Percentiles rank a stretch among this genome's conserved stretches.
These are phyloP conservation scores for Xerocomus amazonicus DNA, from an alignment of 1,284 basidiomycete species.

Conservation along the genomic window DNA sequence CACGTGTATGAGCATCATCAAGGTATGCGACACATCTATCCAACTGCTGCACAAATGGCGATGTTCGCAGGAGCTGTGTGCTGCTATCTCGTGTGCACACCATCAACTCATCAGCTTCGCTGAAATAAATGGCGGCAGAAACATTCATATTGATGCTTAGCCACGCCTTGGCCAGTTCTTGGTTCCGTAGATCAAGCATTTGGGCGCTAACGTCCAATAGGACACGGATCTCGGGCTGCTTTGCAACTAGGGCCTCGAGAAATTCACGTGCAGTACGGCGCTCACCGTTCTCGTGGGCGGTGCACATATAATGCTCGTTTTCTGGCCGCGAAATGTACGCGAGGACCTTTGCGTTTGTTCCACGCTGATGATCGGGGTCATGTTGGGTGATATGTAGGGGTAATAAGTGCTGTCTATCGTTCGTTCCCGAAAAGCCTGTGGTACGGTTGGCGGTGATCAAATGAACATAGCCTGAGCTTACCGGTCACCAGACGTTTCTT, in stretches of 20 bases:
- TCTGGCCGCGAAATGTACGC: slow-evolving; percentile 42
- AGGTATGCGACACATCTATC: slow-evolving; percentile 50
- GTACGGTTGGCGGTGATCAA: too few relatives aligned
- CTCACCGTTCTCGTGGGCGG: slow-evolving; percentile 17
- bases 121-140: slow-evolving; percentile 47
- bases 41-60: slow-evolving; percentile 41
- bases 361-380: slow-evolving; percentile 40
- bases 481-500: background rate
- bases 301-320: slow-evolving; percentile 39
- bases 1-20: slow-evolving; percentile 51
- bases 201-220: slow-evolving; percentile 58
- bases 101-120: slow-evolving; percentile 40
- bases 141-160: slow-evolving; percentile 31
- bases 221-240: slow-evolving; percentile 40
- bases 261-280: slow-evolving; percentile 33
- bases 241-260: slow-evolving; percentile 33
- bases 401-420: slow-evolving; percentile 48
- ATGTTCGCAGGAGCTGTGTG: slow-evolving; percentile 39
- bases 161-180: slow-evolving; percentile 41
- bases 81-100: slow-evolving; percentile 40
- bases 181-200: slow-evolving; percentile 50
- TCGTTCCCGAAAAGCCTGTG: slow-evolving; percentile 24
- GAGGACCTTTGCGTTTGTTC: slow-evolving; percentile 52
- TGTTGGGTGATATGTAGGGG: slow-evolving; percentile 45
- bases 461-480: too few relatives aligned